Conservation (phyloP, 1,284 basidiomycete genomes). For the Ceratobasidium papillatum region DNA sequence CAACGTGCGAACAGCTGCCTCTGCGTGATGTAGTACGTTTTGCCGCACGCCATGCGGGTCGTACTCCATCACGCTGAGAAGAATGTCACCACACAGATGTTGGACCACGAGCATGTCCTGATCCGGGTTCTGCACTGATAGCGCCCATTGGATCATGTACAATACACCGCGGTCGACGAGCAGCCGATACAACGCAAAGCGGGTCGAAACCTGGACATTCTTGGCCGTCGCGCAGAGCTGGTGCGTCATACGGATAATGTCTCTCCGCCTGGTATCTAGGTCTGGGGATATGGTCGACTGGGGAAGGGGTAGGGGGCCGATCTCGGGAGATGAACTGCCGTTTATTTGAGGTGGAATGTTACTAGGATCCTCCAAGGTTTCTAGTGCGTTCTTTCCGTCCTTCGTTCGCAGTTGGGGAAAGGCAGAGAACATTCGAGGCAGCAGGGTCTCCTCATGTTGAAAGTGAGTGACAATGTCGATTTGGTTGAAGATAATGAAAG, state of each 20-base stretch:
- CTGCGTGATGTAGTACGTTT: constrained; percentile 24
- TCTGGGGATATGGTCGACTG: constrained; percentile 26
- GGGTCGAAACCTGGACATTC: constrained; percentile 89
- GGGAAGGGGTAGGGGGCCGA: constrained; percentile 15
- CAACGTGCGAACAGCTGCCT: constrained; percentile 60
- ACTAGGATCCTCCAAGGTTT: constrained; percentile 27
- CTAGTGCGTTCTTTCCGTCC: constrained; percentile 43
- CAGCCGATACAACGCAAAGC: constrained; percentile 87
- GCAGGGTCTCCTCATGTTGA: constrained; percentile 77
- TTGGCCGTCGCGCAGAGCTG: constrained; percentile 96
- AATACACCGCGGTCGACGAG: constrained; percentile 90
- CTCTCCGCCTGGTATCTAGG: constrained; percentile 48
- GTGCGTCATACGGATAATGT: constrained; percentile 88
- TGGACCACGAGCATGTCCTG: constrained; percentile 64
- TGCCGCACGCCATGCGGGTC: constrained; percentile 87
- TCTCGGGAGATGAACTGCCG: constrained; percentile 22
- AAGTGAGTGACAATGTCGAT: constrained; percentile 96
- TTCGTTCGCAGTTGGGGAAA: constrained; percentile 64
- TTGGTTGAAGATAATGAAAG: constrained; percentile 98
- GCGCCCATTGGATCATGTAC: constrained; percentile 91
- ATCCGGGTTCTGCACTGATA: constrained; percentile 51
- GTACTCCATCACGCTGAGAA: constrained; percentile 89
- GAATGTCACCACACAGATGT: constrained; percentile 86
- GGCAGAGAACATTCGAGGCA: constrained; percentile 79
- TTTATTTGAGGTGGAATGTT: constrained; percentile 34